A percentile compares a stretch with the other conserved stretches of the same genome.
Evolutionary conservation across 768 basidiomycete species (phyloP).

Genomic region (Pleurotus sapidus): DNA sequence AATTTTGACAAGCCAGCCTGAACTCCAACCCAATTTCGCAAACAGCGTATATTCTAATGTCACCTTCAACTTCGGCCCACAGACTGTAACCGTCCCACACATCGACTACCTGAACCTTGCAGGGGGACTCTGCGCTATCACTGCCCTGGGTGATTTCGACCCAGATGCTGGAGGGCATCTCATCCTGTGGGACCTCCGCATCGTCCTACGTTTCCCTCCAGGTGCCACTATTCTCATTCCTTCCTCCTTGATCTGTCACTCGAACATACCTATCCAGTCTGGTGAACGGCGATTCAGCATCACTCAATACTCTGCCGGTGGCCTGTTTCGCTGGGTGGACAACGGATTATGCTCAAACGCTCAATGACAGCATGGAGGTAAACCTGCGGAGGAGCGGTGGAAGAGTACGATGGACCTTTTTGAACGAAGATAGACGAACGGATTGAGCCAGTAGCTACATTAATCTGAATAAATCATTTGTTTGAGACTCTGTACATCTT

Average conservation of each 20-base stretch:
- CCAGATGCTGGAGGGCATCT: conserved; percentile 16
- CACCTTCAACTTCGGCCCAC: conserved; percentile 11
- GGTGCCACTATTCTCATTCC: conserved; percentile 18
- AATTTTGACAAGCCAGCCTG: neutral
- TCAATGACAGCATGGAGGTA: neutral
- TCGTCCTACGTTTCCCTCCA: conserved; percentile 17
- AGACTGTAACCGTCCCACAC: neutral
- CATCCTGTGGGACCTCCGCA: conserved; percentile 15
- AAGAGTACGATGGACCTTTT: neutral
- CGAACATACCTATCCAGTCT: conserved; percentile 7
- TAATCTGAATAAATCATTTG: too few relatives aligned
- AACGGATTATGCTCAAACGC: conserved; percentile 13
- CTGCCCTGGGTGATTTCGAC: conserved; percentile 11
- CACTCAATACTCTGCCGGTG: conserved; percentile 20
- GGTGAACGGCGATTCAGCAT: conserved; percentile 13
- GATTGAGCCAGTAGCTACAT: too few relatives aligned
- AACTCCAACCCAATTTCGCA: conserved; percentile 6
- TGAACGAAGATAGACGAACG: neutral
- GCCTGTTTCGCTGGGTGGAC: conserved; percentile 18
- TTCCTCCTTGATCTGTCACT: conserved; percentile 15
- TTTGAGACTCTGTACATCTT: too few relatives aligned
- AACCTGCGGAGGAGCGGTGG: neutral
- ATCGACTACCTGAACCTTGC: conserved; percentile 9
- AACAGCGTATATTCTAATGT: neutral
- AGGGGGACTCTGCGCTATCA: conserved; percentile 11